Evolutionary conservation across 2,329 filamentous ascomycete species (phyloP), one percentile per base, ranked within the genome.

Genomic region (Neofusicoccum kwambonambiense): DNA sequence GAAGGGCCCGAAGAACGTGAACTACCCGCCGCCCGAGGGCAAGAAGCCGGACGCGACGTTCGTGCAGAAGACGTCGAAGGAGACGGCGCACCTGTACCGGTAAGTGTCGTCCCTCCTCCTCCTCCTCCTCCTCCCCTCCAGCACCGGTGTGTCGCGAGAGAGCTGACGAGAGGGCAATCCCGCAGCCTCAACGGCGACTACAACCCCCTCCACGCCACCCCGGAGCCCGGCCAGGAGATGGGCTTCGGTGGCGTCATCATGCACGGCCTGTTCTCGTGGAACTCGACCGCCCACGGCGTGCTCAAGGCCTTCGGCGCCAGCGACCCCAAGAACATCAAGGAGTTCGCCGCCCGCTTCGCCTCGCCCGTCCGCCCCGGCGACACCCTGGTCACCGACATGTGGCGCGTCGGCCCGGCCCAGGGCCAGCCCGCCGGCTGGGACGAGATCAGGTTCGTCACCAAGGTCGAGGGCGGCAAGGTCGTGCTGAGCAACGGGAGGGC

Each of bases 241-340:
- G 93, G 93, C 66, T 97, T 96, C 70, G 91, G 92, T 34, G 93
- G 93, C 39, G 83, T 87, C 70, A 97, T 97, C 77, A 90, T 96
- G 76, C 93, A 97, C 79, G 93, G 93, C 19, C 83, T 97, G 51
- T 96, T 89, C 81, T 91, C 88, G 70, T 97, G 91, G 89, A 97
- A 97, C 80, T 86, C 86, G 65, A 86, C 90, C 1, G 86, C 86
- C 15, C 91, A 94, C 73, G 88, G 85, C 34, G 81, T 97, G 66
- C 81, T 97, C 64, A 85, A 90, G 77, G 80, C 85, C 44, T 82
- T 96, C 19, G 92, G 92, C 51, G 89, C 84, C 52, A 90, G 89
- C 76, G 86, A 96, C 73, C 90, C 93, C 1, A 85, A 85, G 69
- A 96, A 94, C 73, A 83, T 97, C 70, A 91, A 87, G 79, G 91